Conservation (phyloP, 805 yeast species). For the Myxozyma neotropica region DNA sequence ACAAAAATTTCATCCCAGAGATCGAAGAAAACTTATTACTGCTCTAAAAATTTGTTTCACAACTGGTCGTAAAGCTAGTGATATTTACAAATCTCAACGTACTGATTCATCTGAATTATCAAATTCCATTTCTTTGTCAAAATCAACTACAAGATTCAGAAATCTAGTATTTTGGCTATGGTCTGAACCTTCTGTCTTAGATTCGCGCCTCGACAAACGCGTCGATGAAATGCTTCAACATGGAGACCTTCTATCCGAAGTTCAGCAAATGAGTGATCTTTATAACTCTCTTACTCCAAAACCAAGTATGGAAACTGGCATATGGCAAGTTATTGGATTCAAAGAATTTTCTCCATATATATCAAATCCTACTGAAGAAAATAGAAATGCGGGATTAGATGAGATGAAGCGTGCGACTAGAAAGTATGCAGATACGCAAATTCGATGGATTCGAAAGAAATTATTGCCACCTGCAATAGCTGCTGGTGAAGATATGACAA, state of each 20-base stretch:
- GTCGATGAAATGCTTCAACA: slow-evolving; percentile 78
- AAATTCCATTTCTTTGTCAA: too few species aligned
- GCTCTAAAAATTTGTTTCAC: slow-evolving; percentile 77
- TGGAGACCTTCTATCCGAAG: slow-evolving; percentile 69
- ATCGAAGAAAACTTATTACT: slow-evolving; percentile 71
- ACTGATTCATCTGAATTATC: background rate
- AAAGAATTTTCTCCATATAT: slow-evolving; percentile 84
- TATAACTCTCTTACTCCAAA: slow-evolving; percentile 37
- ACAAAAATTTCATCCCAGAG: slow-evolving; percentile 88
- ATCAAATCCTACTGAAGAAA: slow-evolving; percentile 33
- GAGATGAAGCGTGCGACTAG: slow-evolving; percentile 83
- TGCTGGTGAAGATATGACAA: slow-evolving; percentile 49
- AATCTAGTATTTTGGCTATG: slow-evolving; percentile 78
- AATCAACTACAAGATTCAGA: slow-evolving; percentile 32
- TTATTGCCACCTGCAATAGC: slow-evolving; percentile 54
- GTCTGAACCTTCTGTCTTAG: slow-evolving; percentile 60
- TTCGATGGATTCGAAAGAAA: slow-evolving; percentile 83
- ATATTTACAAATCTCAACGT: slow-evolving; percentile 64
- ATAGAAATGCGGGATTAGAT: slow-evolving; percentile 55
- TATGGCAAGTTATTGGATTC: slow-evolving; percentile 95
- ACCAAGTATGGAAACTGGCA: slow-evolving; percentile 68
- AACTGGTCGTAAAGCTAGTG: slow-evolving; percentile 70
- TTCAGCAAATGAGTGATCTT: slow-evolving; percentile 57
- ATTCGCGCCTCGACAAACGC: slow-evolving; percentile 67
- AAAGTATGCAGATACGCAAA: slow-evolving; percentile 83